Conservation (phyloP, 768 basidiomycete genomes). For the Podaxis sp. region DNA sequence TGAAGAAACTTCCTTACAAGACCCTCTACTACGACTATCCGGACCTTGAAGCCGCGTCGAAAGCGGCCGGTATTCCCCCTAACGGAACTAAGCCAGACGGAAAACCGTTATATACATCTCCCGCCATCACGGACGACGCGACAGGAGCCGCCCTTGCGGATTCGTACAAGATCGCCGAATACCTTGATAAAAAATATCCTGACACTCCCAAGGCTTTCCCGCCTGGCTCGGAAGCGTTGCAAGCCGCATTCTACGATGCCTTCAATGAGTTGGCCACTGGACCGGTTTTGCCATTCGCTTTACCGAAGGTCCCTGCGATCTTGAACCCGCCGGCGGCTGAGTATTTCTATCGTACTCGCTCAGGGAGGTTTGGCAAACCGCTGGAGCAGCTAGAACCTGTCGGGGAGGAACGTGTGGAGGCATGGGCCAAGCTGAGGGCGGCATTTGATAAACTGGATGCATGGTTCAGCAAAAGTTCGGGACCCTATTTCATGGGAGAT, state of each 20-base stretch:
- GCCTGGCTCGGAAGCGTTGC: conserved; percentile 16
- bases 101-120: conserved; percentile 37
- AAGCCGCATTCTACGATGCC: conserved; percentile 16
- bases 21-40: conserved; percentile 53
- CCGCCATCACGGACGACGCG: conserved; percentile 45
- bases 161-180: conserved; percentile 42
- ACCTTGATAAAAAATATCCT: conserved; percentile 50
- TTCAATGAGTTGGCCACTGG: neutral
- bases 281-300: conserved; percentile 12
- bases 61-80: conserved; percentile 32
- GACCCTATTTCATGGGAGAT: conserved; percentile 4
- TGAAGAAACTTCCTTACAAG: conserved; percentile 36
- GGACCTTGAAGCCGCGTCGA: conserved; percentile 38
- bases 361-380: neutral
- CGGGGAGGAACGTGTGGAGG: neutral
- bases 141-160: conserved; percentile 38
- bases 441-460: conserved; percentile 3
- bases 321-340: conserved; percentile 18
- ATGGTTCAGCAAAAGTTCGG: conserved; percentile 5
- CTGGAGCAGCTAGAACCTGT: conserved; percentile 1
- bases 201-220: conserved; percentile 35
- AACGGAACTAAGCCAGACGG: conserved; percentile 30
- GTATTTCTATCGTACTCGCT: conserved; percentile 21
- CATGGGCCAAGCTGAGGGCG: conserved; percentile 5
- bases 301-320: conserved; percentile 8